phyloP scores from a whole-genome alignment of 805 yeast species.

The Starmerella sp. region DNA sequence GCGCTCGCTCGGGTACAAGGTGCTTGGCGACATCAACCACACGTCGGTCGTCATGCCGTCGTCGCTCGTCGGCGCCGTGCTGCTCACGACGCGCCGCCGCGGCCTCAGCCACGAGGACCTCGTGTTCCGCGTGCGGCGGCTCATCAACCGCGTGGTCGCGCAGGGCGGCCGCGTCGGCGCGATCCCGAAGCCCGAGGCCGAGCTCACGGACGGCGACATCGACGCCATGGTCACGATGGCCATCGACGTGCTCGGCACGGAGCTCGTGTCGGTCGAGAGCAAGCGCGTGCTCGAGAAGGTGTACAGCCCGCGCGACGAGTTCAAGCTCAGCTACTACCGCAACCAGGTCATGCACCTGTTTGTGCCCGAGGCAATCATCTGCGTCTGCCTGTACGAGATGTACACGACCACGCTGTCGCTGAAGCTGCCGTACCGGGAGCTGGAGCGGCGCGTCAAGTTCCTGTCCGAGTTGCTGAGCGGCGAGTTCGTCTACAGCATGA shows the following conservation, averaged over 20 bases:
- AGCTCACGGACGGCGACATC: slow-evolving; percentile 21
- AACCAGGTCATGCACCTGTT: slow-evolving; percentile 46
- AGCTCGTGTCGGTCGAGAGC: slow-evolving; percentile 28
- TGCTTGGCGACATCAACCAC: slow-evolving; percentile 42
- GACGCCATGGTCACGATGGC: slow-evolving; percentile 31
- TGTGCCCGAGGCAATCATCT: slow-evolving; percentile 40
- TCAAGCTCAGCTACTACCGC: slow-evolving; percentile 48
- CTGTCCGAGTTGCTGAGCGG: slow-evolving; percentile 31
- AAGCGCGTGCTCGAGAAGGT: slow-evolving; percentile 32
- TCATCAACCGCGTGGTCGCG: slow-evolving; percentile 27
- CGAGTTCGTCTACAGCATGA: slow-evolving; percentile 31
- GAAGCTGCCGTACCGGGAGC: slow-evolving; percentile 23
- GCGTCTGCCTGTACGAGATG: slow-evolving; percentile 32
- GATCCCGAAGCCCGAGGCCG: slow-evolving; percentile 22
- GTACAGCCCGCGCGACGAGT: slow-evolving; percentile 37
- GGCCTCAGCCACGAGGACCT: slow-evolving; percentile 32
- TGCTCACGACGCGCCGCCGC: slow-evolving; percentile 32
- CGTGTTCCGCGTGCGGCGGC: slow-evolving; percentile 30
- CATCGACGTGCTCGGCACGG: slow-evolving; percentile 32
- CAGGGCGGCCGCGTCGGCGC: slow-evolving; percentile 35
- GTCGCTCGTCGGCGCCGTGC: slow-evolving; percentile 40
- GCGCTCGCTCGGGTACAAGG: slow-evolving; percentile 43
- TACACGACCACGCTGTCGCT: slow-evolving; percentile 17
- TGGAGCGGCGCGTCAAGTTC: slow-evolving; percentile 27
- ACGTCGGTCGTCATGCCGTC: slow-evolving; percentile 44